phyloP scores from a whole-genome alignment of 768 basidiomycete genomes.

The Leucocoprinus sp. region DNA sequence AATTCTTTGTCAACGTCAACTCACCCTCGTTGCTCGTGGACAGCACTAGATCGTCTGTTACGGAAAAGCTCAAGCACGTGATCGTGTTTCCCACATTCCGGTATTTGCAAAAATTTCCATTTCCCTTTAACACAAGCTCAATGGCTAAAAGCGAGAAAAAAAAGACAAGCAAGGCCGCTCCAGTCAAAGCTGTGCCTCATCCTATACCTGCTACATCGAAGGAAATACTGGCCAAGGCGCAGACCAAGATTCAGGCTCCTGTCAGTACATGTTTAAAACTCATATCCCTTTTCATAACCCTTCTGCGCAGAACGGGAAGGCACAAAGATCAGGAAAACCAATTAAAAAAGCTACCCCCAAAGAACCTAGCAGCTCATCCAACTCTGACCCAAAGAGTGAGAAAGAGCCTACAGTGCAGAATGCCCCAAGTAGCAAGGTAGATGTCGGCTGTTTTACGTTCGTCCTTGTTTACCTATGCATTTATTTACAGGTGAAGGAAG shows the following conservation, averaged over 20 bases:
- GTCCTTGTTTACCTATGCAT: slow-evolving; percentile 17
- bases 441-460: slow-evolving; percentile 2
- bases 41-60: slow-evolving; percentile 13
- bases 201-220: slow-evolving; percentile 16
- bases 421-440: slow-evolving; percentile 19
- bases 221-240: slow-evolving; percentile 17
- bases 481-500: slow-evolving; percentile 19
- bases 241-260: slow-evolving; percentile 30
- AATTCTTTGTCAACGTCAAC: no score
- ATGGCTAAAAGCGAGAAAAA: slow-evolving; percentile 47
- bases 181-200: slow-evolving; percentile 18
- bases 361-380: slow-evolving; percentile 20
- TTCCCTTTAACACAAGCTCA: slow-evolving; percentile 17
- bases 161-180: slow-evolving; percentile 20
- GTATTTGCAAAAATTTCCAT: slow-evolving; percentile 21
- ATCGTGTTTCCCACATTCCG: slow-evolving; percentile 27
- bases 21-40: no score
- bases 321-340: slow-evolving; percentile 18
- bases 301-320: slow-evolving; percentile 12
- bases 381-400: slow-evolving; percentile 25
- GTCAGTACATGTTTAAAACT: slow-evolving; percentile 5
- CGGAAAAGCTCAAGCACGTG: slow-evolving; percentile 10
- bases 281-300: neutral
- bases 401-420: slow-evolving; percentile 20
- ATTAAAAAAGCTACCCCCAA: slow-evolving; percentile 19